Evolutionary conservation across 345 rosid species (phyloP).

Genomic region (Fremontodendron californicum): DNA sequence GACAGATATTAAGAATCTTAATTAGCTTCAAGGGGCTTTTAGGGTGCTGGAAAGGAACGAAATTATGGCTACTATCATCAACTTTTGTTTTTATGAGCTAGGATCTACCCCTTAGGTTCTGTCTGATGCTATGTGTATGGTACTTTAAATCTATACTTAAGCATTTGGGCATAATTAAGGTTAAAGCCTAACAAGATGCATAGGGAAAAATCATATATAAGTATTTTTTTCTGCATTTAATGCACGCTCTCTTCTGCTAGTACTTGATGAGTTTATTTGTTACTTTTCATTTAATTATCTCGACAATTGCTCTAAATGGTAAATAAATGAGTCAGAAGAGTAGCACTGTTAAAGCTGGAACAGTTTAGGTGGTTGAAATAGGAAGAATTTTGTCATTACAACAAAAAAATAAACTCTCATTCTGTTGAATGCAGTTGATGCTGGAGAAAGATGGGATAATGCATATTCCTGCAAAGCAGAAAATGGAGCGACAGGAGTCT

Average conservation of each 20-base stretch:
- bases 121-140: neutral
- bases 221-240: neutral
- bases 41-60: neutral
- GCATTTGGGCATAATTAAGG: neutral
- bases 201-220: neutral
- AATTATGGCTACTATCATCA: neutral
- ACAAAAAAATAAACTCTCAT: neutral
- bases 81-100: neutral
- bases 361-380: neutral
- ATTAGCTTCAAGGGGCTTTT: neutral
- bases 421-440: conserved; percentile 52
- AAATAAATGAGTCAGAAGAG: neutral
- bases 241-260: neutral
- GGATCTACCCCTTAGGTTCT: neutral
- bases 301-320: neutral
- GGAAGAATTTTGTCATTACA: neutral
- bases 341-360: neutral
- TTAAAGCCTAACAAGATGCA: neutral
- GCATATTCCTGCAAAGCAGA: conserved; percentile 74
- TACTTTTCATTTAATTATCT: neutral
- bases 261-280: neutral
- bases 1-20: neutral
- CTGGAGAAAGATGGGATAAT: conserved; percentile 62
- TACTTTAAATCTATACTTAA: neutral
- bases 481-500: conserved; percentile 68